Evolutionary conservation across 305 asterid genomes (phyloP).

Genomic region (Caryopteris hybrid): DNA sequence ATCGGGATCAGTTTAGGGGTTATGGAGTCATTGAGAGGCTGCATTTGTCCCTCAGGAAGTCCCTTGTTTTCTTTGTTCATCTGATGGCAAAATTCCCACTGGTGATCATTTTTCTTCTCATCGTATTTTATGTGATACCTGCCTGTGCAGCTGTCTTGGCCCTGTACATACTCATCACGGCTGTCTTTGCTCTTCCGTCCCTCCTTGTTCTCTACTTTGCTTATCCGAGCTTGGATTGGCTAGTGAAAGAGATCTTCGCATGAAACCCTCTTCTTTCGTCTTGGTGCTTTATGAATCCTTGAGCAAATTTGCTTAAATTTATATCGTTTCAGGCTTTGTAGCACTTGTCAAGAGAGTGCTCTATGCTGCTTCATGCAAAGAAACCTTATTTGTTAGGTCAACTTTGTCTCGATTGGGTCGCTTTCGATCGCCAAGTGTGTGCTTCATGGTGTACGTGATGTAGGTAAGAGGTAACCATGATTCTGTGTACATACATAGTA

Average conservation of each 20-base stretch:
- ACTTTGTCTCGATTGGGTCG: neutral
- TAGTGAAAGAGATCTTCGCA: slow-evolving; percentile 80
- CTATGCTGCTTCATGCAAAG: too few species aligned
- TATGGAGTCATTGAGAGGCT: slow-evolving; percentile 47
- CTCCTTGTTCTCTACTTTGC: slow-evolving; percentile 82
- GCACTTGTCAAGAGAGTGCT: too few species aligned
- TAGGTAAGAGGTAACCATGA: too few species aligned
- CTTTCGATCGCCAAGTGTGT: too few species aligned
- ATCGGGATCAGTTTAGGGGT: slow-evolving; percentile 24
- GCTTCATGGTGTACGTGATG: too few species aligned
- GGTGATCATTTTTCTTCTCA: slow-evolving; percentile 71
- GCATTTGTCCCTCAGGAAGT: slow-evolving; percentile 44
- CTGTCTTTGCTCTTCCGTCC: slow-evolving; percentile 80
- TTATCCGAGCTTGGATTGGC: slow-evolving; percentile 92
- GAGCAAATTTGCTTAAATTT: too few species aligned
- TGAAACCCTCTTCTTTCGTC: slow-evolving; percentile 28
- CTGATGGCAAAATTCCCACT: slow-evolving; percentile 84
- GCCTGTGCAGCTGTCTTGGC: slow-evolving; percentile 87
- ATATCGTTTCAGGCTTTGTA: too few species aligned
- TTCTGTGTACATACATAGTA: slow-evolving; percentile 19
- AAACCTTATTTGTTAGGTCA: neutral
- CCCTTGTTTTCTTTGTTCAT: slow-evolving; percentile 67
- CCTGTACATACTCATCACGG: slow-evolving; percentile 67
- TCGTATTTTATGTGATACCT: slow-evolving; percentile 73
- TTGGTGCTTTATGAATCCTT: neutral